Evolutionary conservation across 371 early-diverging fungal genomes (phyloP).

Genomic region (Mucor indicus): DNA sequence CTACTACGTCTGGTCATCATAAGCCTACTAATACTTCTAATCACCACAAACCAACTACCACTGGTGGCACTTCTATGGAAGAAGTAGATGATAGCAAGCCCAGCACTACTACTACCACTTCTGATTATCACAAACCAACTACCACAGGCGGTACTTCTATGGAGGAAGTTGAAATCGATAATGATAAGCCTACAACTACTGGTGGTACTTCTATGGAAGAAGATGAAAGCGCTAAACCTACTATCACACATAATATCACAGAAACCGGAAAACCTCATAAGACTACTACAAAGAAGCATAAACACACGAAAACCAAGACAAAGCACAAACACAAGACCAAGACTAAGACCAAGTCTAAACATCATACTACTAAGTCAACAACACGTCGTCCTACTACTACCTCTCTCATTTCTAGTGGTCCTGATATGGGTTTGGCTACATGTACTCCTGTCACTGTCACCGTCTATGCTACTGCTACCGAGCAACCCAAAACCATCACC

Average conservation of each 20-base stretch:
- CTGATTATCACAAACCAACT: too few species aligned
- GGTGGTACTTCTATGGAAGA: neutral
- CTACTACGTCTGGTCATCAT: too few species aligned
- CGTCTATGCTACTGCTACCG: neutral
- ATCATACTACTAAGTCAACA: neutral
- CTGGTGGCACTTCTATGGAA: too few species aligned
- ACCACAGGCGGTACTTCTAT: neutral
- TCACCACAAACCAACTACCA: too few species aligned
- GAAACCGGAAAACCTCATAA: neutral
- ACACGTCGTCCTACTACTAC: too few species aligned
- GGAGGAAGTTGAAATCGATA: neutral
- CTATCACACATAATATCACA: neutral
- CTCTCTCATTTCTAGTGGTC: neutral
- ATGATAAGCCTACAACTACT: neutral
- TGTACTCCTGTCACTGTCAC: neutral
- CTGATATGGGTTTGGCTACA: neutral
- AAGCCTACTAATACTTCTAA: too few species aligned
- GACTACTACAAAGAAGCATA: neutral
- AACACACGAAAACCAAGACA: neutral
- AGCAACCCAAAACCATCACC: neutral
- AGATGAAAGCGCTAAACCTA: neutral
- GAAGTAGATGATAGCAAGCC: too few species aligned
- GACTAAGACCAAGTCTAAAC: neutral
- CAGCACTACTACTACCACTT: too few species aligned
- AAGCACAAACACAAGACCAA: neutral